Base-by-base conservation (phyloP, 805 yeast genomes). In the Kazachstania viticola region DNA sequence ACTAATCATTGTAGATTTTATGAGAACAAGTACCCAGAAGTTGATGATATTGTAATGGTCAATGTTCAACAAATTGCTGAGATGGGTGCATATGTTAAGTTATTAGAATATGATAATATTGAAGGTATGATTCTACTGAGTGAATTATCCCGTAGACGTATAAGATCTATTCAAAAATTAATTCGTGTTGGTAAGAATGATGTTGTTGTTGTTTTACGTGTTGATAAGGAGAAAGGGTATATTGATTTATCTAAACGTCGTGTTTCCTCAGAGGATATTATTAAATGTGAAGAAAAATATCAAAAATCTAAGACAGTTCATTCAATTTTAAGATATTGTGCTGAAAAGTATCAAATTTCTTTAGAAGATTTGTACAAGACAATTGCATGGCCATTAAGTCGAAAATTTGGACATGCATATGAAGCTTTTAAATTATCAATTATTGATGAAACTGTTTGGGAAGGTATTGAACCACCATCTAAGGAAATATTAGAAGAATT, bases 181-280 rank as follows among this genome's bases (percentile, higher is more conserved):
- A 87, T 91, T 60, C 80, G 97, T 66, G 97, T 91, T 42, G 98
- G 98, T 44, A 84, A 93, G 59, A 91, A 91, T 56, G 98, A 91
- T 64, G 96, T 91, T 35, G 98, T 88, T 21, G 96, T 91, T 38
- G 98, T 91, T 8, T 69, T 91, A 54, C 80, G 98, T 68, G 98
- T 91, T 39, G 98, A 91, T 64, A 87, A 87, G 61, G 98, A 91
- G 60, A 91, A 91, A 63, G 98, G 98, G 29, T 91, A 91, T 62
- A 91, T 91, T 56, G 98, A 91, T 65, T 69, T 91, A 54, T 85
- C 96, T 36, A 91, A 91, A 62, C 87, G 97, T 73, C 78, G 95
- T 60, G 98, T 88, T 34, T 78, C 93, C n/a, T 78, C 95, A 24
- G 98, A 91, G 64, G 98, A 91, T 61, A 88, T 91, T 44, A 77